A percentile compares a stretch with the other conserved stretches of the same genome.
Evolutionary conservation across 2,329 filamentous ascomycete species (phyloP).

Genomic region (Colletotrichum musicola): DNA sequence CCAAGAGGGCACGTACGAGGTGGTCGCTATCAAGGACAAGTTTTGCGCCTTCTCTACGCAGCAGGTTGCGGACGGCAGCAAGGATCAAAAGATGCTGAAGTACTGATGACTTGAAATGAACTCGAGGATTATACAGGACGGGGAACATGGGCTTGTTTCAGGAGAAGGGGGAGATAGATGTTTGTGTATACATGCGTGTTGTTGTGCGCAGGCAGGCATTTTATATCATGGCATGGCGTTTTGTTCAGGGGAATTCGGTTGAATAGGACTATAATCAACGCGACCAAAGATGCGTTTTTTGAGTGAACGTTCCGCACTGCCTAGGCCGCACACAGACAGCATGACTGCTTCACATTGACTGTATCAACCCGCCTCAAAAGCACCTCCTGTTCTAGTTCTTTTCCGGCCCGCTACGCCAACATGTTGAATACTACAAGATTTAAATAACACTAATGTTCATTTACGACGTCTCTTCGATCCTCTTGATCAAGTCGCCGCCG

Average conservation of each 20-base stretch:
- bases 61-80: conserved; percentile 62
- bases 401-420: conserved; percentile 1
- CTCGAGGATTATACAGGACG: background rate
- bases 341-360: background rate
- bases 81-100: conserved; percentile 53
- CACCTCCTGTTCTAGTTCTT: background rate
- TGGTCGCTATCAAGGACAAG: conserved; percentile 94
- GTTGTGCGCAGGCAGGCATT: conserved; percentile 48
- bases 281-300: conserved; percentile 31
- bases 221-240: conserved; percentile 56
- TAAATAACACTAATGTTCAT: conserved; percentile 15
- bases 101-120: conserved; percentile 30
- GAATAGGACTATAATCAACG: conserved; percentile 33
- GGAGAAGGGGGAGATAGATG: conserved; percentile 4
- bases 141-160: conserved; percentile 18
- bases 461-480: conserved; percentile 65
- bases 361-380: background rate
- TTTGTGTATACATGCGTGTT: conserved; percentile 32
- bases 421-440: background rate
- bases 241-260: conserved; percentile 34
- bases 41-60: conserved; percentile 90
- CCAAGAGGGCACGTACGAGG: conserved; percentile 97
- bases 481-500: conserved; percentile 75
- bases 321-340: background rate
- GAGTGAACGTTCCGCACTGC: background rate